phyloP scores from a whole-genome alignment of 257 asterid species.

The Oldenlandia corymbosa region DNA sequence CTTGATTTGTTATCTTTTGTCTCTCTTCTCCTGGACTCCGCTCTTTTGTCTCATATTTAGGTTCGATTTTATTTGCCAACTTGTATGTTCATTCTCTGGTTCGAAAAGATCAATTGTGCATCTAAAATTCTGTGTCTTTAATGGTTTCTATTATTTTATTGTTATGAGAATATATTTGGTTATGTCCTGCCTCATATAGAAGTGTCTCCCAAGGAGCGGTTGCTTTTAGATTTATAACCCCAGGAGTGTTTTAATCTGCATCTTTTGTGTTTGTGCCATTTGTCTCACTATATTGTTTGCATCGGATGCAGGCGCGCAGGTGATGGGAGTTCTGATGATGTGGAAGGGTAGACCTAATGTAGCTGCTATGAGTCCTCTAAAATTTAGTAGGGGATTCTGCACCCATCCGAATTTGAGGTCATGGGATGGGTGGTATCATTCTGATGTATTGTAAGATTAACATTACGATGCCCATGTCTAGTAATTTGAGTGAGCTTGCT shows the following conservation, averaged over 20 bases:
- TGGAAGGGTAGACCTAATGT: slow-evolving; percentile 45
- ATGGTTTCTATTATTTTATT: no score
- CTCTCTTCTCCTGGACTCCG: neutral
- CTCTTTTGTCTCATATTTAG: neutral
- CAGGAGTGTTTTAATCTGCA: neutral
- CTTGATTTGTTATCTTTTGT: neutral
- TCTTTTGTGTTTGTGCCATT: neutral
- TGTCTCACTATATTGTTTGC: neutral
- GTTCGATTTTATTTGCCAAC: neutral
- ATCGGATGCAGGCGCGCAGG: slow-evolving; percentile 61
- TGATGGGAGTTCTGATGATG: slow-evolving; percentile 54
- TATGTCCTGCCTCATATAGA: neutral
- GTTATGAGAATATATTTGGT: neutral
- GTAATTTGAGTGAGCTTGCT: slow-evolving; percentile 19
- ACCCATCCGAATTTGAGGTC: slow-evolving; percentile 6
- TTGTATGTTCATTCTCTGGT: neutral
- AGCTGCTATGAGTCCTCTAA: slow-evolving; percentile 17
- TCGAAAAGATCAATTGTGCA: neutral
- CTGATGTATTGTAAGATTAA: slow-evolving; percentile 27
- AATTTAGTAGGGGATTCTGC: slow-evolving; percentile 22
- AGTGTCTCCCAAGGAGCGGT: neutral
- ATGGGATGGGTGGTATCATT: slow-evolving; percentile 12
- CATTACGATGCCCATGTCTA: slow-evolving; percentile 29
- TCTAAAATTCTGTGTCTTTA: no score
- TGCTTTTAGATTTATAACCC: neutral